These are phyloP conservation scores for Tubosaeta sp. DNA, from an alignment of 768 basidiomycete genomes.

Conservation along the genomic window DNA sequence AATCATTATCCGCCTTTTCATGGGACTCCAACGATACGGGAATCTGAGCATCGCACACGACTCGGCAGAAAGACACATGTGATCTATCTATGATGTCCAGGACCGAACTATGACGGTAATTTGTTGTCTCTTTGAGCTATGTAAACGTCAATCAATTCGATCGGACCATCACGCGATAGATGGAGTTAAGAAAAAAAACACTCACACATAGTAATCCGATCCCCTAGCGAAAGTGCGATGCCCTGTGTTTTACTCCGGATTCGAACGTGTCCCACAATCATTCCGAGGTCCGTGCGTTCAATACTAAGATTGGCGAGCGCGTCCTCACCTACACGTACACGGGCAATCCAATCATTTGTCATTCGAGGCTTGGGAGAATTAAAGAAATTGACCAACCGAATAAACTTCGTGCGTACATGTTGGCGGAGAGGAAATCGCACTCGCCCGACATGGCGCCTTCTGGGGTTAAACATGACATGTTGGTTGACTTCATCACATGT, in stretches of 20 bases:
- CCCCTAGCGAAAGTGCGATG: constrained; percentile 91
- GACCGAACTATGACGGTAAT: constrained; percentile 19
- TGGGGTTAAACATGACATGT: constrained; percentile 96
- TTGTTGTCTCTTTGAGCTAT: constrained; percentile 43
- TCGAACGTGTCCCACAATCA: constrained; percentile 87
- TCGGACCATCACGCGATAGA: not conserved
- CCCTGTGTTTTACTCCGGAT: constrained; percentile 98
- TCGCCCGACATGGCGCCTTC: constrained; percentile 85
- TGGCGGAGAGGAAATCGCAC: constrained; percentile 95
- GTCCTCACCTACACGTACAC: constrained; percentile 70
- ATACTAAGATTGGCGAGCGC: constrained; percentile 93
- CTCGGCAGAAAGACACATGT: not conserved
- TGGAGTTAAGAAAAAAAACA: not conserved
- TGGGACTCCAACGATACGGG: too few species aligned
- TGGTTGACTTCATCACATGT: constrained; percentile 95
- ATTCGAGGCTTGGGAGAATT: not conserved
- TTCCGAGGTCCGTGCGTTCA: constrained; percentile 78
- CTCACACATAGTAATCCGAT: constrained; percentile 69
- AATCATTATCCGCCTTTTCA: too few species aligned
- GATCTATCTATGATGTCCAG: not conserved
- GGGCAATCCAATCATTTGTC: not conserved
- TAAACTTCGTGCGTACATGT: constrained; percentile 91
- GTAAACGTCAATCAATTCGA: not conserved
- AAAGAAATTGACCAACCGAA: constrained; percentile 58
- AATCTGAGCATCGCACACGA: not conserved